Evolutionary conservation across 352 stramenopile genomes (phyloP).

Genomic region (Blastocystis sp.): DNA sequence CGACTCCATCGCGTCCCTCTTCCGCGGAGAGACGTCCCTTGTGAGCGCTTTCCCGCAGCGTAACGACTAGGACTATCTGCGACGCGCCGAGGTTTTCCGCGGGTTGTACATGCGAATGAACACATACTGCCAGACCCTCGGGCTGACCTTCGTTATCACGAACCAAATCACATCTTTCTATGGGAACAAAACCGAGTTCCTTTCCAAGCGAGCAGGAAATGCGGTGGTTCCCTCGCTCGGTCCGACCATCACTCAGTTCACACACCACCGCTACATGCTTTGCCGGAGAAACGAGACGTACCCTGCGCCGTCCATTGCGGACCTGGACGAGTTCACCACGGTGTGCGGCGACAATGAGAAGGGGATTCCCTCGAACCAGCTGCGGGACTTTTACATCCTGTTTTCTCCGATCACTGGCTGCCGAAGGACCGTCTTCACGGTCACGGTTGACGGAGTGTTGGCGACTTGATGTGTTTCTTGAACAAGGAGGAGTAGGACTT

Average conservation of each 20-base stretch:
- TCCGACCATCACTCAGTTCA: conserved; percentile 50
- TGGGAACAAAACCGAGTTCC: neutral
- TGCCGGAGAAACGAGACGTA: conserved; percentile 43
- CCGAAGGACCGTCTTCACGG: conserved; percentile 49
- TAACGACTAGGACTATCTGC: conserved; percentile 43
- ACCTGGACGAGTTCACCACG: conserved; percentile 1
- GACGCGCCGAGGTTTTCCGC: conserved; percentile 49
- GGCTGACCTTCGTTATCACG: conserved; percentile 32
- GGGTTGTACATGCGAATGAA: conserved; percentile 64
- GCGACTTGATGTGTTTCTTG: conserved; percentile 31
- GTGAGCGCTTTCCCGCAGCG: neutral
- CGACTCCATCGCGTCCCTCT: conserved; percentile 48
- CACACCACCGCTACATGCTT: conserved; percentile 63
- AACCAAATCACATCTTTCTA: conserved; percentile 53
- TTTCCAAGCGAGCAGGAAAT: conserved; percentile 4
- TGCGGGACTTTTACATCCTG: conserved; percentile 64
- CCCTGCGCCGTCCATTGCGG: conserved; percentile 14
- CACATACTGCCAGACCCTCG: neutral
- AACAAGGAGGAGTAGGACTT: neutral
- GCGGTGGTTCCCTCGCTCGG: conserved; percentile 34
- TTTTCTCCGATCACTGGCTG: conserved; percentile 20
- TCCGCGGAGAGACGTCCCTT: conserved; percentile 5
- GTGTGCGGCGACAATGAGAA: neutral
- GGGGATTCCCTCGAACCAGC: neutral
- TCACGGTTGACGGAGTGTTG: conserved; percentile 52